Percentiles rank a stretch among this genome's conserved stretches.
Evolutionary conservation across 805 yeast species (phyloP).

Genomic region (Ogataea glucozyma): DNA sequence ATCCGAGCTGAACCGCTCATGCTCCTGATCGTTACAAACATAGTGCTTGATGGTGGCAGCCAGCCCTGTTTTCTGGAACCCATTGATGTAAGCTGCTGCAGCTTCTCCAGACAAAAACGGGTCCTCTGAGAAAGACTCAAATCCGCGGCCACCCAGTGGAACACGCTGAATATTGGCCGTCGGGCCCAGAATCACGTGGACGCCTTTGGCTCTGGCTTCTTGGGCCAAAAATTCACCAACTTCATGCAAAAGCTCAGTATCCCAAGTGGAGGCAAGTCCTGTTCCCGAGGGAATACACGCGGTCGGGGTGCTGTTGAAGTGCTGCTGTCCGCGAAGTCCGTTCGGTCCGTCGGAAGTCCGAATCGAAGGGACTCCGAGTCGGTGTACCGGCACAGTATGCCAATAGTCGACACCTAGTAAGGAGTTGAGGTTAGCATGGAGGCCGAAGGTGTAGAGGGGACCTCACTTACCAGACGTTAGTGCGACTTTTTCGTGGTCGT

Average conservation of each 20-base stretch:
- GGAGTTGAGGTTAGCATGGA: conserved; percentile 11
- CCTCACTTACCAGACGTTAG: conserved; percentile 11
- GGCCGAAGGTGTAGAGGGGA: not conserved
- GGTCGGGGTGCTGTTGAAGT: conserved; percentile 43
- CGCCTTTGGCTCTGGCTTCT: conserved; percentile 46
- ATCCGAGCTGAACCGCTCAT: conserved; percentile 50
- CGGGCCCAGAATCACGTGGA: conserved; percentile 41
- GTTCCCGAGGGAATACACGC: conserved; percentile 51
- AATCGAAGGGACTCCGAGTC: conserved; percentile 39
- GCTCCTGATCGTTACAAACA: conserved; percentile 64
- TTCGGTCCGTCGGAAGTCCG: conserved; percentile 48
- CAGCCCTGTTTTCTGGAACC: conserved; percentile 53
- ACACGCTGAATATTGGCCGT: conserved; percentile 43
- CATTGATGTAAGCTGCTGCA: conserved; percentile 52
- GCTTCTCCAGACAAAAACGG: conserved; percentile 49
- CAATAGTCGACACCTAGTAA: conserved; percentile 35
- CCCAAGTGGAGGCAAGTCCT: conserved; percentile 46
- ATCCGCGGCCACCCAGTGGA: conserved; percentile 56
- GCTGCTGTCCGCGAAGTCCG: conserved; percentile 47
- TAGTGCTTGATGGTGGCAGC: conserved; percentile 63
- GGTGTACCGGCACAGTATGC: conserved; percentile 39
- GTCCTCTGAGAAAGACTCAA: conserved; percentile 64
- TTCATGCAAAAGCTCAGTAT: conserved; percentile 39
- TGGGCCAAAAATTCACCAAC: conserved; percentile 44
- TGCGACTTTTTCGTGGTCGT: conserved; percentile 8